Evolutionary conservation across 78 protist species (phyloP).

Genomic region (Parvularia atlantis): DNA sequence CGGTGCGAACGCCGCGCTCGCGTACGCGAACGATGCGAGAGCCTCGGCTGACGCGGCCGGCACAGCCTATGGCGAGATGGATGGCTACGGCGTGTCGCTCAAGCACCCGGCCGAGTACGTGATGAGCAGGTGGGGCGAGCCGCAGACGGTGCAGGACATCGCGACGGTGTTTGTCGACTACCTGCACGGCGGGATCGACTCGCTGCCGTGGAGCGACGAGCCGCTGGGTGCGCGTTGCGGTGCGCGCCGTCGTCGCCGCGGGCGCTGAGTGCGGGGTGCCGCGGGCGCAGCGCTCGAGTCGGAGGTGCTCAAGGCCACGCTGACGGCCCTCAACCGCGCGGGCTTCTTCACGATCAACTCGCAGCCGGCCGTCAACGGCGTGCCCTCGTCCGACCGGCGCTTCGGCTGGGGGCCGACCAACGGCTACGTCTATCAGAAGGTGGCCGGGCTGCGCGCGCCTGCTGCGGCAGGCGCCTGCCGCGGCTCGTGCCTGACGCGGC

Average conservation of each 20-base stretch:
- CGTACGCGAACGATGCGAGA: too few species aligned
- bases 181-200: slow-evolving; percentile 22
- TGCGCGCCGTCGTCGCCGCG: too few species aligned
- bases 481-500: too few species aligned
- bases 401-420: slow-evolving; percentile 91
- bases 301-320: slow-evolving; percentile 24
- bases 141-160: slow-evolving; percentile 37
- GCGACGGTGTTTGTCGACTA: slow-evolving; percentile 42
- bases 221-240: too few species aligned
- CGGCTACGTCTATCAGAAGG: slow-evolving; percentile 90
- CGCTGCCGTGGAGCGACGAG: slow-evolving; percentile 53
- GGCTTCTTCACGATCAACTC: slow-evolving; percentile 86
- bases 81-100: slow-evolving; percentile 52
- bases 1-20: too few species aligned
- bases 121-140: slow-evolving; percentile 40
- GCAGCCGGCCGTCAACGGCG: slow-evolving; percentile 89
- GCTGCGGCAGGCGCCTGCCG: too few species aligned
- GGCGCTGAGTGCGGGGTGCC: too few species aligned
- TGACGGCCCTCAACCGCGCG: slow-evolving; percentile 43
- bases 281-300: too few species aligned
- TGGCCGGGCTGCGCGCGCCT: too few species aligned
- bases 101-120: not conserved
- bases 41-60: too few species aligned
- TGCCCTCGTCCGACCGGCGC: slow-evolving; percentile 46
- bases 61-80: slow-evolving; percentile 83